These are phyloP conservation scores for Salix arbutifolia DNA, from an alignment of 345 rosid genomes.

Conservation along the genomic window DNA sequence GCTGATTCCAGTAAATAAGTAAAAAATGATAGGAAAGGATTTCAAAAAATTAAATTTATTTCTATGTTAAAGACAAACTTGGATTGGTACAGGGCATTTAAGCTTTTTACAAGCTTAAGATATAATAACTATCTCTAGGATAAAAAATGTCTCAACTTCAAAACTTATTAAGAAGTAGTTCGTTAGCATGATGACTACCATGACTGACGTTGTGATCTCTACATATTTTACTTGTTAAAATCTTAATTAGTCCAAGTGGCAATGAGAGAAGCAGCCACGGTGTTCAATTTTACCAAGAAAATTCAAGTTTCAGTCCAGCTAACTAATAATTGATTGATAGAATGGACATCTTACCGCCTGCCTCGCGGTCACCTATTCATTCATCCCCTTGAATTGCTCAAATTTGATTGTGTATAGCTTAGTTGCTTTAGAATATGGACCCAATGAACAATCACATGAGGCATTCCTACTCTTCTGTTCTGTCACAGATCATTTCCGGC, in stretches of 20 bases:
- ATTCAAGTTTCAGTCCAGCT: neutral
- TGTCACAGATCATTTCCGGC: neutral
- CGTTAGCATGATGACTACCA: too few species aligned
- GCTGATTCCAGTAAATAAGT: too few species aligned
- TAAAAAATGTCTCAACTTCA: neutral
- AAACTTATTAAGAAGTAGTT: too few species aligned
- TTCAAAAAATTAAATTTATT: too few species aligned
- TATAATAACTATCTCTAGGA: too few species aligned
- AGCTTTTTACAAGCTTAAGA: too few species aligned
- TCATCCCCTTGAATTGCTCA: neutral
- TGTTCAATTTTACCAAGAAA: neutral
- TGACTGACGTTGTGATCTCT: neutral
- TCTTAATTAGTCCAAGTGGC: neutral
- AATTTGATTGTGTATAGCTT: too few species aligned
- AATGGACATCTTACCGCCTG: neutral
- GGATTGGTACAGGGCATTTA: too few species aligned
- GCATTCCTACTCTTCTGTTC: neutral
- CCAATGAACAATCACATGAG: neutral
- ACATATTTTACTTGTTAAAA: neutral
- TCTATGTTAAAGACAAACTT: too few species aligned
- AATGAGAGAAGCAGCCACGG: neutral
- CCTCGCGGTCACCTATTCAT: neutral
- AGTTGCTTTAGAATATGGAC: too few species aligned
- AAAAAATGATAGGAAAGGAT: too few species aligned
- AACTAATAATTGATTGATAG: too few species aligned